Conservation (phyloP, 1,284 basidiomycete genomes). For the Apiotrichum siamense region DNA sequence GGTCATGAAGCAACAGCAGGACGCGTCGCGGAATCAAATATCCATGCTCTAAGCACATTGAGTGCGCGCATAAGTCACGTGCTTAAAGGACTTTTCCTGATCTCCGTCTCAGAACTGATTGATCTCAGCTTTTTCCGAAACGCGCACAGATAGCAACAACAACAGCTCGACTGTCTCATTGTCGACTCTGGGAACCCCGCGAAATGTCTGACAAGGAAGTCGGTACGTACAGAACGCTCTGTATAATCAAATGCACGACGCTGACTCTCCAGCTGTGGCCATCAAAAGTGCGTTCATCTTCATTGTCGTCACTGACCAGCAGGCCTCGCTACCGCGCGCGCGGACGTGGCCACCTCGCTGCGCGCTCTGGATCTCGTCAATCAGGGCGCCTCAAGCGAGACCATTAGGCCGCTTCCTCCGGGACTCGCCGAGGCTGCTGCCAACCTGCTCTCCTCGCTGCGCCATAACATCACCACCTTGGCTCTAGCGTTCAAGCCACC, state of each 20-base stretch:
- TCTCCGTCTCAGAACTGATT: no score
- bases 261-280: background rate
- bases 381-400: background rate
- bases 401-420: slow-evolving; percentile 14
- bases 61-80: no score
- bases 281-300: background rate
- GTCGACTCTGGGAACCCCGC: background rate
- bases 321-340: slow-evolving; percentile 2
- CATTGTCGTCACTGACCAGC: background rate
- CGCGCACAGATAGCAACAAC: background rate
- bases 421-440: slow-evolving; percentile 24
- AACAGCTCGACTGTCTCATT: background rate
- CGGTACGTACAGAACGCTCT: background rate
- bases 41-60: no score
- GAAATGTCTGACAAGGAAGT: background rate
- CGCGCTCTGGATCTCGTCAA: slow-evolving; percentile 1
- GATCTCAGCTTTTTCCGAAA: background rate
- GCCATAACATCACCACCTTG: slow-evolving; percentile 29
- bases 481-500: slow-evolving; percentile 42
- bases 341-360: background rate
- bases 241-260: background rate
- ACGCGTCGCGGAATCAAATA: background rate
- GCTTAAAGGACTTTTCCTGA: no score
- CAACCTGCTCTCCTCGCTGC: slow-evolving; percentile 21
- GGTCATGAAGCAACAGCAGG: no score